Conservation (phyloP, 768 basidiomycete genomes). For the Pleurotus pulmonarius region DNA sequence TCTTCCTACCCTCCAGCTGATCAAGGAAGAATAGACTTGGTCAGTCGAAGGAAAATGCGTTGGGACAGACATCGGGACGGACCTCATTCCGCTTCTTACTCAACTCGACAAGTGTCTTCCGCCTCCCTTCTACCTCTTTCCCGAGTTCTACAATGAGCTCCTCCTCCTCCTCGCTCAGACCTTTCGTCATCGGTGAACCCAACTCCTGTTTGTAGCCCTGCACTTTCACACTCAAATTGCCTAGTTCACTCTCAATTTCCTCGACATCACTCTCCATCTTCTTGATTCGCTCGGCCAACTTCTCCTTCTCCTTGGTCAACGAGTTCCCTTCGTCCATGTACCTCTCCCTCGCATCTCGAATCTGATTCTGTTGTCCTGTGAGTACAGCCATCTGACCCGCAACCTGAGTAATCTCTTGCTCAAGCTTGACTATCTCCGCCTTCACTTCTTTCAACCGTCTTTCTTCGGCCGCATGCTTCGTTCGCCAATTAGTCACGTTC, state of each 20-base stretch:
- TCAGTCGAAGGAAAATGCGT: not conserved
- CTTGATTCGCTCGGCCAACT: conserved; percentile 52
- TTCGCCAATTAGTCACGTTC: conserved; percentile 69
- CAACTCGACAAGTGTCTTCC: conserved; percentile 67
- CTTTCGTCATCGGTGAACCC: conserved; percentile 67
- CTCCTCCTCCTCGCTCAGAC: conserved; percentile 72
- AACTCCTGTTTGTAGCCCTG: conserved; percentile 68
- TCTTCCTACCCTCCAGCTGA: conserved; percentile 74
- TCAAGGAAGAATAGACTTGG: not conserved
- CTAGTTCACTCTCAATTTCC: conserved; percentile 72
- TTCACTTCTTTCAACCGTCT: conserved; percentile 73
- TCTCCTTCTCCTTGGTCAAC: conserved; percentile 68
- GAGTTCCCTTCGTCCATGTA: conserved; percentile 58
- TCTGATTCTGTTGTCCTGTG: conserved; percentile 66
- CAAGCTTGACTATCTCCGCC: conserved; percentile 59
- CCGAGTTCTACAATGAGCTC: conserved; percentile 59
- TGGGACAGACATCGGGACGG: conserved; percentile 16
- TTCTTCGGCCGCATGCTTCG: conserved; percentile 64
- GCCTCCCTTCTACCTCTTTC: conserved; percentile 71
- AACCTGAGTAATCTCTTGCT: conserved; percentile 81
- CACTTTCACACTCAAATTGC: conserved; percentile 56
- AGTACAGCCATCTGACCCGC: conserved; percentile 71
- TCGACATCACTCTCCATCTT: conserved; percentile 64
- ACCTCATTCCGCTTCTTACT: conserved; percentile 71
- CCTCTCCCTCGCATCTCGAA: conserved; percentile 63